Evolutionary conservation across 495 filamentous ascomycete species (phyloP).

Genomic region (Neurospora pannonica): DNA sequence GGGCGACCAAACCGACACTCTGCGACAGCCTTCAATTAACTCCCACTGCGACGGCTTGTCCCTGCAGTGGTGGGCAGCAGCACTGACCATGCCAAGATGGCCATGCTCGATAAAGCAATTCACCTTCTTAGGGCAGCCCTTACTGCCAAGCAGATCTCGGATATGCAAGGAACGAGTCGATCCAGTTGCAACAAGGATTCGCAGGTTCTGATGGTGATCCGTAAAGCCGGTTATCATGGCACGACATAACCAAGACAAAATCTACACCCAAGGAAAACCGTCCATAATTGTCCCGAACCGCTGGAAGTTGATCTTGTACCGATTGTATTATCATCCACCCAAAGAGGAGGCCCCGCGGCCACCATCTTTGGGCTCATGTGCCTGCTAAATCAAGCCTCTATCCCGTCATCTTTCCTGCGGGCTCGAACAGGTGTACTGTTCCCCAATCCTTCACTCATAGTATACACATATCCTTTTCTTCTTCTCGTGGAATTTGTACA

Average conservation of each 20-base stretch:
- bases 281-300: not conserved
- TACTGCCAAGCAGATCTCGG: not conserved
- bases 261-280: not conserved
- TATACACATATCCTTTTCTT: not conserved
- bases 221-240: not conserved
- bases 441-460: not conserved
- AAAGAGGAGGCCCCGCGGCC: not conserved
- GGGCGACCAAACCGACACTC: not conserved
- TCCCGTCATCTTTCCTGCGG: not conserved
- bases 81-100: not conserved
- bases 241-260: not conserved
- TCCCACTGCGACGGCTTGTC: not conserved
- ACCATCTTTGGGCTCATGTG: not conserved
- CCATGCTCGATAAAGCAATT: not conserved
- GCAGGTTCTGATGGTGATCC: not conserved
- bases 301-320: not conserved
- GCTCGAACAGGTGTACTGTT: not conserved
- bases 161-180: not conserved
- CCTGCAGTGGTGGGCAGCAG: not conserved
- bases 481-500: not conserved
- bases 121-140: not conserved
- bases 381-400: not conserved
- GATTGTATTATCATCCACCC: not conserved
- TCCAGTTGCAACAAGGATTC: not conserved
- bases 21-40: not conserved